Conservation (phyloP, 192 early-diverging fungal species). For the Rhizophagus sp. region DNA sequence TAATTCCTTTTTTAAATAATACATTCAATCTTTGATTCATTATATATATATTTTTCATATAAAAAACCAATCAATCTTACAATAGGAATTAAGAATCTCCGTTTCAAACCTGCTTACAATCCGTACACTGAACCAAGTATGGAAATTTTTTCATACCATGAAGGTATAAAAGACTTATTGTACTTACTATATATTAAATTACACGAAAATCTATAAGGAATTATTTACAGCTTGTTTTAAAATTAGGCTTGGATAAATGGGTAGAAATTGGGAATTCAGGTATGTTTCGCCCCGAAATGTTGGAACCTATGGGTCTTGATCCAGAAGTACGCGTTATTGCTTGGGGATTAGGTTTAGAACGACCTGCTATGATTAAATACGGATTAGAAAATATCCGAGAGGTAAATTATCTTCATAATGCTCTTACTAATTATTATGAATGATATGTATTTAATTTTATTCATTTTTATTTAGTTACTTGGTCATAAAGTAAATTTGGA, state of each 20-base stretch:
- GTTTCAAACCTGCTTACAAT: conserved; percentile 99
- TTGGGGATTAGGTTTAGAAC: conserved; percentile 95
- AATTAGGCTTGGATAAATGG: conserved; percentile 74
- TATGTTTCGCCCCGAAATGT: conserved; percentile 99
- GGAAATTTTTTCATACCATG: conserved; percentile 99
- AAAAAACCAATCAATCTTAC: not conserved
- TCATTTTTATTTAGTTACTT: conserved; percentile 51
- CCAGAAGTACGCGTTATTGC: conserved; percentile 95
- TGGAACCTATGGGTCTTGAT: conserved; percentile 91
- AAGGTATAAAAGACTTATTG: conserved; percentile 37
- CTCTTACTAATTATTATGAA: not conserved
- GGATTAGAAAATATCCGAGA: conserved; percentile 93
- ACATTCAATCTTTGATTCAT: not conserved
- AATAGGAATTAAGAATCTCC: conserved; percentile 68
- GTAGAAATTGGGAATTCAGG: conserved; percentile 98
- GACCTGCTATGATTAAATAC: conserved; percentile 99
- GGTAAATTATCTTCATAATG: conserved; percentile 29
- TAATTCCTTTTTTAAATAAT: conserved; percentile 20
- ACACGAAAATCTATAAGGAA: not conserved
- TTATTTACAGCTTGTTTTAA: not conserved
- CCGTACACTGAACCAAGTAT: conserved; percentile 99
- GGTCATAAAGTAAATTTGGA: conserved; percentile 93
- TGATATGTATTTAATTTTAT: not conserved
- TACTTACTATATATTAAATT: conserved; percentile 9
- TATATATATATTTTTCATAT: not conserved